A percentile compares a stretch with the other conserved stretches of the same genome.
These are phyloP conservation scores for Eimeria maxima DNA, from an alignment of 169 alveolate species.

Conservation along the genomic window DNA sequence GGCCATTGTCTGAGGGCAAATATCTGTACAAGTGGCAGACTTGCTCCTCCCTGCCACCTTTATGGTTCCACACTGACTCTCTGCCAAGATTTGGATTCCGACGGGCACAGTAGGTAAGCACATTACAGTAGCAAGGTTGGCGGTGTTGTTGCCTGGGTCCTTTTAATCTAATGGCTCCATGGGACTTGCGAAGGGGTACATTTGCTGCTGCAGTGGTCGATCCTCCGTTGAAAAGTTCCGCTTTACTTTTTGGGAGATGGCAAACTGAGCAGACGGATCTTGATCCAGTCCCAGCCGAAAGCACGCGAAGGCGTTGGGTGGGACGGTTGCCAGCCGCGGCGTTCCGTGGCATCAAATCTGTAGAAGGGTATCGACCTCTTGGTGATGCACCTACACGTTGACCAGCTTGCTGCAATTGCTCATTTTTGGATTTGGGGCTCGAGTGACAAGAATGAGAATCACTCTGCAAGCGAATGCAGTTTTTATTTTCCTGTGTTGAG, in stretches of 20 bases:
- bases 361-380: background rate
- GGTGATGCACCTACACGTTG: background rate
- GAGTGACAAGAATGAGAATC: background rate
- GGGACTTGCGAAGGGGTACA: background rate
- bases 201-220: background rate
- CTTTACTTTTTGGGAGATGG: constrained; percentile 32
- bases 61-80: background rate
- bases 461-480: constrained; percentile 10
- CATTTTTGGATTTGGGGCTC: constrained; percentile 1
- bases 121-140: background rate
- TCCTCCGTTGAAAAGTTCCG: background rate
- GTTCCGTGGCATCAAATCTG: background rate
- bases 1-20: background rate
- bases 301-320: constrained; percentile 7
- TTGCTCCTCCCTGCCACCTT: background rate
- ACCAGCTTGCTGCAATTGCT: background rate
- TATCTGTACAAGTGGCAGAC: background rate
- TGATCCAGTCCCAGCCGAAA: constrained; percentile 51
- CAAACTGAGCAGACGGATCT: constrained; percentile 56
- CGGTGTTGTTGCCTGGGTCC: background rate
- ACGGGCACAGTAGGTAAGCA: background rate
- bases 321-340: background rate
- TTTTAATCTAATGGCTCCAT: background rate
- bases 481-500: background rate
- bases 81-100: constrained; percentile 30